A percentile compares a stretch with the other conserved stretches of the same genome.
Evolutionary conservation across 75 land plant genomes (phyloP).

Genomic region (Ceratopteris richardii): DNA sequence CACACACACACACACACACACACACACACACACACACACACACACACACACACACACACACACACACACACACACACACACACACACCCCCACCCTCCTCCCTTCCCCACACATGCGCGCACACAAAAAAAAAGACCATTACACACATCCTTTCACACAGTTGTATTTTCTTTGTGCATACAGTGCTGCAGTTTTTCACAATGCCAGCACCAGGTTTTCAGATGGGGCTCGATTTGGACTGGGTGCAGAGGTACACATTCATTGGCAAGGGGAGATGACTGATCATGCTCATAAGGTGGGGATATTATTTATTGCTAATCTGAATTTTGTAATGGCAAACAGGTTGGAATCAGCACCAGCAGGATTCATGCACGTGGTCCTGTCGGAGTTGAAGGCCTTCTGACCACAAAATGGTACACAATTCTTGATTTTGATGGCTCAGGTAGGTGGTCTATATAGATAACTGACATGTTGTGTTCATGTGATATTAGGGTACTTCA

Average conservation of each 20-base stretch:
- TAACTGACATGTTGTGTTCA: too few relatives aligned
- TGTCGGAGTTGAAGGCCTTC: constrained; percentile 93
- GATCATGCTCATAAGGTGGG: neutral
- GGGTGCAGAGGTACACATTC: constrained; percentile 79
- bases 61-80: too few relatives aligned
- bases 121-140: too few relatives aligned
- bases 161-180: neutral
- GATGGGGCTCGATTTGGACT: constrained; percentile 98
- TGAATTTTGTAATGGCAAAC: too few relatives aligned
- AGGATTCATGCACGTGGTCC: constrained; percentile 99
- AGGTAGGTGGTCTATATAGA: too few relatives aligned
- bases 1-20: too few relatives aligned
- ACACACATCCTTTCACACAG: too few relatives aligned
- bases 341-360: constrained; percentile 98
- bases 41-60: too few relatives aligned
- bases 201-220: constrained; percentile 93
- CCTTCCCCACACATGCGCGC: too few relatives aligned
- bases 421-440: neutral
- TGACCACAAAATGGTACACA: constrained; percentile 83
- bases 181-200: constrained; percentile 98
- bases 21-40: too few relatives aligned
- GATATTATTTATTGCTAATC: neutral
- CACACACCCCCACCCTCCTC: too few relatives aligned
- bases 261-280: too few relatives aligned
- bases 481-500: constrained; percentile 52